These are phyloP conservation scores for Paracorniculantispora psalliotae DNA, from an alignment of 2,329 filamentous ascomycete species.

Conservation along the genomic window DNA sequence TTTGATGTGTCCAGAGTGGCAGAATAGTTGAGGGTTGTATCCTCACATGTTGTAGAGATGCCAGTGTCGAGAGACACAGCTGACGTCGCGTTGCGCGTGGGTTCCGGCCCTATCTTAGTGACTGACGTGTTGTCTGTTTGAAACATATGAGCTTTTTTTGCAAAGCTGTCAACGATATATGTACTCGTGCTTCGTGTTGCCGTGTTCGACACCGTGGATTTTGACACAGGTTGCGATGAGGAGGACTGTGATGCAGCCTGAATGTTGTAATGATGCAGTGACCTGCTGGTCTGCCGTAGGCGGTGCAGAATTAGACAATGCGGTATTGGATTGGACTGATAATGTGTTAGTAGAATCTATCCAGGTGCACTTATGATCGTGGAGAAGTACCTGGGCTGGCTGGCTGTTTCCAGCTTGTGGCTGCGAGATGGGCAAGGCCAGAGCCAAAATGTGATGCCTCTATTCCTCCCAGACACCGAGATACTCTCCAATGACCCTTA, in stretches of 20 bases:
- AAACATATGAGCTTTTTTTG: not conserved
- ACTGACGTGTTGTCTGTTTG: not conserved
- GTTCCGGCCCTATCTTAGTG: not conserved
- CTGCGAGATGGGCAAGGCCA: too few relatives aligned
- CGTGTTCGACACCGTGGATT: not conserved
- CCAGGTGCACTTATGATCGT: not conserved
- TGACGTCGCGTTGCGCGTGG: not conserved
- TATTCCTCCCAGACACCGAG: too few relatives aligned
- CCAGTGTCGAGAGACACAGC: not conserved
- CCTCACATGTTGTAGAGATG: not conserved
- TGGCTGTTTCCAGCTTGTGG: not conserved
- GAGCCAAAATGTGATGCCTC: too few relatives aligned
- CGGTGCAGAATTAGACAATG: not conserved
- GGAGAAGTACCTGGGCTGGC: not conserved
- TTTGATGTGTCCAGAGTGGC: not conserved
- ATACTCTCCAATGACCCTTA: too few relatives aligned
- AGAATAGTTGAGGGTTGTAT: not conserved
- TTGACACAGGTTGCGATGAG: not conserved
- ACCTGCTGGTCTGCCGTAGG: not conserved
- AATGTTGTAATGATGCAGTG: not conserved
- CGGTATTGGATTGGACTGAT: not conserved
- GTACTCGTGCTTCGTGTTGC: not conserved
- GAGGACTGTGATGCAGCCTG: not conserved
- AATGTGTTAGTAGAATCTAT: not conserved
- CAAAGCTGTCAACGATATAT: not conserved